Percentiles rank a stretch among this genome's conserved stretches.
Evolutionary conservation across 345 rosid genomes (phyloP).

Genomic region (Dimocarpus longan): DNA sequence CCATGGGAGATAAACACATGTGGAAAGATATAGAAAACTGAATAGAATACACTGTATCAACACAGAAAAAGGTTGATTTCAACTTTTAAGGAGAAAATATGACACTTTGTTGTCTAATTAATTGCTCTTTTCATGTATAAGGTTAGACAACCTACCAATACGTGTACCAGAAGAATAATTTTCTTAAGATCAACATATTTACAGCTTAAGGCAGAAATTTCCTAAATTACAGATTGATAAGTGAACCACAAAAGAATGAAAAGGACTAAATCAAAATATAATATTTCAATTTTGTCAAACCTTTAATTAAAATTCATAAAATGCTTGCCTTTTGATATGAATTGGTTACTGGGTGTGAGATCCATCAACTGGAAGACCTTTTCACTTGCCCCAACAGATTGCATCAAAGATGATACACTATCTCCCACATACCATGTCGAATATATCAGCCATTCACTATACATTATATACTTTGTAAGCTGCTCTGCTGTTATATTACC

Average conservation of each 20-base stretch:
- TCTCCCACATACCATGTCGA: constrained; percentile 99
- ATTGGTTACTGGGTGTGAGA: constrained; percentile 80
- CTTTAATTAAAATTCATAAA: constrained; percentile 12
- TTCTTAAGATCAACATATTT: background rate
- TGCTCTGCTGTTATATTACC: constrained; percentile 92
- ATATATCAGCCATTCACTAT: constrained; percentile 96
- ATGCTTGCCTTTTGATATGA: constrained; percentile 72
- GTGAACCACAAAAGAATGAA: background rate
- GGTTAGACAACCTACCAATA: background rate
- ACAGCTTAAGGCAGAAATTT: constrained; percentile 15
- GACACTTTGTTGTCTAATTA: background rate
- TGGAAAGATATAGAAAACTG: background rate
- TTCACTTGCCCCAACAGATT: constrained; percentile 98
- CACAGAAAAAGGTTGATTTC: background rate
- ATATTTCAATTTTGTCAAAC: constrained; percentile 5
- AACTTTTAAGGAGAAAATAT: background rate
- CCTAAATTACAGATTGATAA: constrained; percentile 8
- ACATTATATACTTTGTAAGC: constrained; percentile 89
- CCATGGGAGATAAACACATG: background rate
- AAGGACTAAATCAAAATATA: constrained; percentile 8
- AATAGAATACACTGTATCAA: background rate
- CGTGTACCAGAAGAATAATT: background rate
- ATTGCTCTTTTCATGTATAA: background rate
- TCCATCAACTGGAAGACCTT: constrained; percentile 98
- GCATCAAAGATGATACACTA: constrained; percentile 87